Percentiles rank a stretch among this genome's conserved stretches.
These are phyloP conservation scores for Silene uniflora DNA, from an alignment of 148 eudicot genomes.

Conservation along the genomic window DNA sequence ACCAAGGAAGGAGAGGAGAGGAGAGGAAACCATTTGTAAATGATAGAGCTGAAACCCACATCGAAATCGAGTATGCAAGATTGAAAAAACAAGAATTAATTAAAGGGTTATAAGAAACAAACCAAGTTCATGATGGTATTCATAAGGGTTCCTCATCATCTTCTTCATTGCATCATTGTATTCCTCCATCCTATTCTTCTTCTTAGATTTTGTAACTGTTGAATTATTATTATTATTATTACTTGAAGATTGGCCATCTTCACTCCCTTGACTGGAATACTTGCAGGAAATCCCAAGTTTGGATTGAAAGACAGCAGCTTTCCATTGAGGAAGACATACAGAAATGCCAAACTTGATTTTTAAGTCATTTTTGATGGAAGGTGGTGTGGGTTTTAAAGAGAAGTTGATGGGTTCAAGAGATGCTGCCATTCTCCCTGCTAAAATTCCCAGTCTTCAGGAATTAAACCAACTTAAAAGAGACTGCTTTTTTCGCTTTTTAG, in stretches of 20 bases:
- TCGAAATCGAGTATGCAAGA: too few relatives aligned
- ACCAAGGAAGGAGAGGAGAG: too few relatives aligned
- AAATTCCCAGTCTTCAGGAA: too few relatives aligned
- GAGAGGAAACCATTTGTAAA: too few relatives aligned
- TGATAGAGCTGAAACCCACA: too few relatives aligned
- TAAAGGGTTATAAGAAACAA: conserved; percentile 22
- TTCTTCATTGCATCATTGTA: conserved; percentile 80
- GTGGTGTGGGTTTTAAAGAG: conserved; percentile 15
- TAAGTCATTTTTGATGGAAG: conserved; percentile 25
- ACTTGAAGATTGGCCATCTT: conserved; percentile 29
- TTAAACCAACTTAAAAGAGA: too few relatives aligned
- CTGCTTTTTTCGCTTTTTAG: too few relatives aligned
- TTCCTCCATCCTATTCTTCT: conserved; percentile 53
- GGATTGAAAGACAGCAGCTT: background rate
- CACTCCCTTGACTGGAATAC: conserved; percentile 36
- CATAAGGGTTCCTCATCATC: conserved; percentile 93
- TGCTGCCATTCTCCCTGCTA: conserved; percentile 33
- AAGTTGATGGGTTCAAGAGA: conserved; percentile 24
- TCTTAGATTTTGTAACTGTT: conserved; percentile 21
- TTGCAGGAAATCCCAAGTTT: conserved; percentile 38
- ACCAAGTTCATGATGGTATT: conserved; percentile 97
- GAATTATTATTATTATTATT: conserved; percentile 15
- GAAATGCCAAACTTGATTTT: conserved; percentile 16
- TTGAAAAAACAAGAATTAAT: too few relatives aligned
- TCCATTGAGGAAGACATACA: conserved; percentile 19